Percentiles rank a stretch among this genome's conserved stretches.
phyloP scores from a whole-genome alignment of 2,329 filamentous ascomycete genomes.

The Talaromyces sp. region DNA sequence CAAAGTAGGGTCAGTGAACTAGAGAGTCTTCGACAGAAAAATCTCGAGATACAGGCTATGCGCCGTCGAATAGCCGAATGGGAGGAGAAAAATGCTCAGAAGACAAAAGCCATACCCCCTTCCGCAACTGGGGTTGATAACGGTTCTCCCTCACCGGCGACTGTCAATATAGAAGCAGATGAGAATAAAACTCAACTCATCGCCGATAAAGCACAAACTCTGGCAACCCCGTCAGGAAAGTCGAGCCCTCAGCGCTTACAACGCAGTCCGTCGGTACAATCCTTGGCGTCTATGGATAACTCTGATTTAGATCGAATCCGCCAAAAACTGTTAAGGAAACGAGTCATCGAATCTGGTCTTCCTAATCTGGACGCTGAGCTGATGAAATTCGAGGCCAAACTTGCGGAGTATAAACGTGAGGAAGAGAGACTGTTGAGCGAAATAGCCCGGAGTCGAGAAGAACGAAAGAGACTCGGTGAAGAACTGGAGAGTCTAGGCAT shows the following conservation, averaged over 20 bases:
- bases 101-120: conserved; percentile 40
- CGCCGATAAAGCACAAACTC: background rate
- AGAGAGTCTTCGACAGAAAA: conserved; percentile 48
- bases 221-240: background rate
- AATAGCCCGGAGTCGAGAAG: conserved; percentile 46
- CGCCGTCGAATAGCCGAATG: conserved; percentile 52
- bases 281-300: conserved; percentile 26
- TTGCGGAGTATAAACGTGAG: conserved; percentile 36
- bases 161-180: background rate
- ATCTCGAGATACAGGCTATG: conserved; percentile 51
- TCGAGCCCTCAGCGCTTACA: conserved; percentile 15
- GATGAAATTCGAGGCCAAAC: conserved; percentile 33
- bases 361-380: conserved; percentile 50
- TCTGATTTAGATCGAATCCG: conserved; percentile 34
- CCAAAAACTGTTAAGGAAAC: conserved; percentile 44
- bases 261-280: conserved; percentile 24
- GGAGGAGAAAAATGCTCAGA: conserved; percentile 37
- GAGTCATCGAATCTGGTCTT: conserved; percentile 51
- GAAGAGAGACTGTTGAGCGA: conserved; percentile 46
- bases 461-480: conserved; percentile 45
- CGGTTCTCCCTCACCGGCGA: background rate
- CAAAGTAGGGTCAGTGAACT: conserved; percentile 40
- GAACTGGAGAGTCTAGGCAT: conserved; percentile 52
- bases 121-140: background rate
- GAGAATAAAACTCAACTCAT: conserved; percentile 13